phyloP scores from a whole-genome alignment of 306 rosid genomes.

The Dalbergia cultrata region DNA sequence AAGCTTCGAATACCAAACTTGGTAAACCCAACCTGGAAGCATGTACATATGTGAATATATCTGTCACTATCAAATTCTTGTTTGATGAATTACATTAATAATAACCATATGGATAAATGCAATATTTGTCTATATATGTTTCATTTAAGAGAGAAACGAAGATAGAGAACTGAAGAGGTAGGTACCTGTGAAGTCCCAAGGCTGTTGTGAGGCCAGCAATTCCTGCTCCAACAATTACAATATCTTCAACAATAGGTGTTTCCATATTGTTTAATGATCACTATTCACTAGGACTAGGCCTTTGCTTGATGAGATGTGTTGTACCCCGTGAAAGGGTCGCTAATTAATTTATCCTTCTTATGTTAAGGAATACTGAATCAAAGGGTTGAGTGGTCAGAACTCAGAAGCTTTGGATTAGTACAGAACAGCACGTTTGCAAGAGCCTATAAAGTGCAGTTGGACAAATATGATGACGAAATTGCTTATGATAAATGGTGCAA shows the following conservation, averaged over 20 bases:
- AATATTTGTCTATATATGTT: not conserved
- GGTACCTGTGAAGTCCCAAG: conserved; percentile 67
- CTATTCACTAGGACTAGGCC: not conserved
- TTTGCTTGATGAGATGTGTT: not conserved
- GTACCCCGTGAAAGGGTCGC: not conserved
- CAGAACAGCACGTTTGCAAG: not conserved
- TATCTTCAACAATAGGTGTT: conserved; percentile 47
- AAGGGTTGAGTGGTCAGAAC: not conserved
- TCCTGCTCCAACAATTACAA: conserved; percentile 91
- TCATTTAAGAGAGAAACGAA: not conserved
- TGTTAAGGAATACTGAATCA: not conserved
- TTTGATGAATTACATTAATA: not conserved
- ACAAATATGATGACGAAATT: not conserved
- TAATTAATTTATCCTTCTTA: not conserved
- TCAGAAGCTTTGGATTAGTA: not conserved
- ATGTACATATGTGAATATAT: not conserved
- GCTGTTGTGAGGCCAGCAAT: conserved; percentile 79
- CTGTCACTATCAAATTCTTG: not conserved
- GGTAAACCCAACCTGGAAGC: conserved; percentile 59
- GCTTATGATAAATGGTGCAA: not conserved
- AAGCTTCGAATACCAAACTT: conserved; percentile 80
- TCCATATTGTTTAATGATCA: conserved; percentile 32
- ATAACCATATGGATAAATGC: not conserved
- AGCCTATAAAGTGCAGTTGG: not conserved
- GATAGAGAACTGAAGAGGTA: not conserved